A percentile compares a stretch with the other conserved stretches of the same genome.
These are phyloP conservation scores for Melampsora occidentalis DNA, from an alignment of 1,284 basidiomycete genomes.

Conservation along the genomic window DNA sequence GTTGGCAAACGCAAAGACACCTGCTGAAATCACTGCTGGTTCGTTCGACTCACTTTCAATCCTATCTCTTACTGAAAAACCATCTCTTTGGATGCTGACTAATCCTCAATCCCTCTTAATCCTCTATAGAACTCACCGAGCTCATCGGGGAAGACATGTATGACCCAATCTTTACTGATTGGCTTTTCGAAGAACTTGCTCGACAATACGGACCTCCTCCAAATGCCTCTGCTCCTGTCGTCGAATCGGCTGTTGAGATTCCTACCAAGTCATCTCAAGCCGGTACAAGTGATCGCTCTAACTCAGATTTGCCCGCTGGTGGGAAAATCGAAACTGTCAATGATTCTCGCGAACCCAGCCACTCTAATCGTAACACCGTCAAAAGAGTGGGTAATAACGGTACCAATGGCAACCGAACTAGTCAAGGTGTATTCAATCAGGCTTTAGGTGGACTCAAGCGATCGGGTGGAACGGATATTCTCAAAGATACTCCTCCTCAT, in stretches of 20 bases:
- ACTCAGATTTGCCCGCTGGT: neutral
- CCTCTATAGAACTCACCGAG: slow-evolving; percentile 48
- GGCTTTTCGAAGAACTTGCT: slow-evolving; percentile 48
- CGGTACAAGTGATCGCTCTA: neutral
- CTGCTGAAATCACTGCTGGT: slow-evolving; percentile 49
- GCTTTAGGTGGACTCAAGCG: slow-evolving; percentile 33
- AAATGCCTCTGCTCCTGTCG: neutral
- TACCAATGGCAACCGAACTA: neutral
- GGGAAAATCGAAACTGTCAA: slow-evolving; percentile 42
- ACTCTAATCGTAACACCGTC: neutral
- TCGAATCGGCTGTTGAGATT: slow-evolving; percentile 9
- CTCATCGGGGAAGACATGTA: slow-evolving; percentile 50
- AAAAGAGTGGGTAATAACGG: slow-evolving; percentile 4
- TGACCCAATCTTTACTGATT: slow-evolving; percentile 47
- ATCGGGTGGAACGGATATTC: slow-evolving; percentile 24
- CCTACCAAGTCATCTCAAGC: neutral
- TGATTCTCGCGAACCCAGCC: slow-evolving; percentile 33
- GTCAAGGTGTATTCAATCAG: slow-evolving; percentile 31
- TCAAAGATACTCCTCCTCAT: slow-evolving; percentile 40
- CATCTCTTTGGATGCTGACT: neutral
- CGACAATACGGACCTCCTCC: slow-evolving; percentile 28
- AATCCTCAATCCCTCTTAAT: neutral
- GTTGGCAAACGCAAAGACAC: slow-evolving; percentile 52
- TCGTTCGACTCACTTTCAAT: neutral
- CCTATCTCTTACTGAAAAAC: neutral